Evolutionary conservation across 116 monocot genomes (phyloP), one percentile per base, ranked within the genome.

Genomic region (Posidonia oceanica): DNA sequence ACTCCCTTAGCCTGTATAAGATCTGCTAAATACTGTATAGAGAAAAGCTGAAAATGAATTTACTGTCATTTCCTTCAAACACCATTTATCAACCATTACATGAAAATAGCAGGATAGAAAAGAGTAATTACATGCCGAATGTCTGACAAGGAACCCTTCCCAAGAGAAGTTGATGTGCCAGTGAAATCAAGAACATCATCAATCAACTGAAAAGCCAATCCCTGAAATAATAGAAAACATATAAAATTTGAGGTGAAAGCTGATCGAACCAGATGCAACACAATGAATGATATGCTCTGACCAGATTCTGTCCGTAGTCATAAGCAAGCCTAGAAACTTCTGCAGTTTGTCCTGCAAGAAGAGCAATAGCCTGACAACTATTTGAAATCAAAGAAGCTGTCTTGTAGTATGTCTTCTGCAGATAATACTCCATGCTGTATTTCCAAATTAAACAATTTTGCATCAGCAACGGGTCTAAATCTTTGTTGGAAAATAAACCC

Each of bases 101-200:
- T 18, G n/a, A 44, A 64, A 66, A 21, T 41, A 16, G 18, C 6
- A 18, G 16, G 48, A 37, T 15, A 53, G 16, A 48, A 54, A 69
- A 23, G 39, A 7, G 56, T 44, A 69, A 58, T 78, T 97, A 97
- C 97, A 75, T 97, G 92, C 42, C 73, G 80, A 75, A 97, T 97
- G 52, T 97, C 92, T 58, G 97, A 89, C 23, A 97, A 81, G 3
- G 92, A 85, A 52, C 87, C 97, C 75, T 97, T 97, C 56, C 92
- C 97, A 55, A 97, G 84, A 71, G 89, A 81, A 48, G 67, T 60
- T 64, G 91, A 85, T 36, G 83, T 87, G 38, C 92, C 92, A 72
- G 97, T 97, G 83, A 92, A 97, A 75, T 97, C 97, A 71, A 97
- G 97, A 74, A 97, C 80, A 81, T 97, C 97, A 60, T 97, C 97